Evolutionary conservation across 768 basidiomycete species (phyloP), one percentile per base, ranked within the genome.

Genomic region (Mycena haematopus): DNA sequence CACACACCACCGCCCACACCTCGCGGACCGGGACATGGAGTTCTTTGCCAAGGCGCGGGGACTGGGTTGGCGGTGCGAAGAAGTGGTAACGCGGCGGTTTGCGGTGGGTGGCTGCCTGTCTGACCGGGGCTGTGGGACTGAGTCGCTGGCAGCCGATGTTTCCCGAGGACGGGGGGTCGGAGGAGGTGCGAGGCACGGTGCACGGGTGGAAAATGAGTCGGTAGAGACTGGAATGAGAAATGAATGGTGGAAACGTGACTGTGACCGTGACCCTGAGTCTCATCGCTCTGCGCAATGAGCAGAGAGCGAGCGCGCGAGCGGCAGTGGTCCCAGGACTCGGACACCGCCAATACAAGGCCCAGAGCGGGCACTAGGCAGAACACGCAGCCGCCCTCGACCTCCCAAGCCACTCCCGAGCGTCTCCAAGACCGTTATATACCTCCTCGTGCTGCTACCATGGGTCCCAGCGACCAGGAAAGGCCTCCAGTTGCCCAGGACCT

Each of bases 1-100:
- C 73, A 89, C 90, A 0, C 94, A 96, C 63, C 95, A 97, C 67
- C 83, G 91, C 0, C 95, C 95, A 0, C 90, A 90, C 62, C 81
- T 94, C 9, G 92, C 92, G 0, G 80, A 91, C 58, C 84, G 88
- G 14, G 95, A 97, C 69, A 85, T 95, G 79, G 82, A 83, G 2
- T 97, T 96, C 74, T 95, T 98, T 70, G 69, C 70, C 10, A 85
- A 83, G 68, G 93, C 92, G 3, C 70, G 76, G 35, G 74, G 73
- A 36, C 73, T 75, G 9, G 91, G 91, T 0, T 96, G 95, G 96
- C 65, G 64, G 6, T 92, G 90, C 63, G 84, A 91, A 65, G 78
- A 90, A 69, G 82, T 95, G 22, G 69, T 92, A 6, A 86, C 82
- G 4, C 81, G 84, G 68, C 84, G 75, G 60, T 91, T 86, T 66